Percentiles rank a stretch among this genome's conserved stretches.
Conservation (phyloP, 345 rosid species). For the Citrus inodora region DNA sequence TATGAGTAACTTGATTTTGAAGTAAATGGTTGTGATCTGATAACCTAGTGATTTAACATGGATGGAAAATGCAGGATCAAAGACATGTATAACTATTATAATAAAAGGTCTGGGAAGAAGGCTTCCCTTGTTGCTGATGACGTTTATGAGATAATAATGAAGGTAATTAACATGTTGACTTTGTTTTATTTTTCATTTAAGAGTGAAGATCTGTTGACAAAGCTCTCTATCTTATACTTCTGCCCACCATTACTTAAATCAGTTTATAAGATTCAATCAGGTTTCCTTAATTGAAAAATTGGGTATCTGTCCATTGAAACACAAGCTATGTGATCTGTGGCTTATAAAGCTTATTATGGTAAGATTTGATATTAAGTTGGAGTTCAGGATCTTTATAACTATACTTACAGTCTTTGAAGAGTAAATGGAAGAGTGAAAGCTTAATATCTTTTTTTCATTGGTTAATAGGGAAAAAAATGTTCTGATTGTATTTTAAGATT, state of each 20-base stretch:
- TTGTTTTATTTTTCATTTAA: background rate
- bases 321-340: background rate
- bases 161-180: slow-evolving; percentile 35
- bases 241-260: background rate
- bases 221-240: background rate
- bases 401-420: background rate
- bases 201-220: background rate
- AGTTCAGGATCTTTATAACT: background rate
- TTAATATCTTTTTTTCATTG: background rate
- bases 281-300: background rate
- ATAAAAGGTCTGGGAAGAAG: slow-evolving; percentile 66
- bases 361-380: background rate
- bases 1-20: background rate
- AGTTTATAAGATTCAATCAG: background rate
- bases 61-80: slow-evolving; percentile 49
- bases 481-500: background rate
- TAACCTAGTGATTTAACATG: background rate
- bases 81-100: slow-evolving; percentile 75
- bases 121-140: slow-evolving; percentile 90
- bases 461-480: background rate
- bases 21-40: background rate
- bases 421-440: background rate
- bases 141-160: slow-evolving; percentile 79
- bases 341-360: background rate
- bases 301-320: background rate